Base-by-base conservation (phyloP, 2,329 filamentous ascomycete genomes). In the Trichophyton equinum region DNA sequence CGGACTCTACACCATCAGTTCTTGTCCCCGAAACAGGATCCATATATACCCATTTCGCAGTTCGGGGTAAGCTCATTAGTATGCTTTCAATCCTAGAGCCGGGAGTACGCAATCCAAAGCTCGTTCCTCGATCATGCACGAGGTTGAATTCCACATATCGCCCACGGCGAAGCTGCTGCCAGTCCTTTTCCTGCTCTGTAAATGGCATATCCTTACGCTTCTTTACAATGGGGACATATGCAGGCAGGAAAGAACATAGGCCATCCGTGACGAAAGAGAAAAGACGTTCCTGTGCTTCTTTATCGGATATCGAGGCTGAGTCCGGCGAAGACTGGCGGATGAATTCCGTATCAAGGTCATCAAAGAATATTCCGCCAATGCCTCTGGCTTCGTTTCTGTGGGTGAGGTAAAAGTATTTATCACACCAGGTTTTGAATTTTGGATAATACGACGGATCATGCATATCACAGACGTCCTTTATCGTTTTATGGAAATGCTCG, bases 71-170 rank as follows among this genome's bases (percentile, higher is more conserved):
- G 75, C 90, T 96, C 91, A 99, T 97, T 66, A 99, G 77, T 62
- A 99, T 99, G 73, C 91, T 96, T 80, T 99, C 94, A 2, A 99
- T 85, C 64, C 94, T 82, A 4, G 91, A 88, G 47, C 90, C 90
- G 0, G 94, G 94, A 0, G 92, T 96, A 70, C 94, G 94, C 65
- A 99, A 78, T 1, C 94, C 94, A 74, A 99, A 99, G 6, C 88
- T 86, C 1, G 94, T 99, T 2, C 94, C 94, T 27, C 94, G 84
- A 76, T 99, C 94, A 75, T 99, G 91, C 61, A 99, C 90, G 42
- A 99, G 81, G 76, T 99, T 99, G 76, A 99, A 99, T 76, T 99
- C 94, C 64, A 99, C 94, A 72, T 99, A 99, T 69, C 91, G 82
- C n/a, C 94, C 94, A 65, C 94, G 80, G 57, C 94, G 83, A 64